Evolutionary conservation across 2,329 filamentous ascomycete species (phyloP).

Genomic region (Pseudogymnoascus sp.): DNA sequence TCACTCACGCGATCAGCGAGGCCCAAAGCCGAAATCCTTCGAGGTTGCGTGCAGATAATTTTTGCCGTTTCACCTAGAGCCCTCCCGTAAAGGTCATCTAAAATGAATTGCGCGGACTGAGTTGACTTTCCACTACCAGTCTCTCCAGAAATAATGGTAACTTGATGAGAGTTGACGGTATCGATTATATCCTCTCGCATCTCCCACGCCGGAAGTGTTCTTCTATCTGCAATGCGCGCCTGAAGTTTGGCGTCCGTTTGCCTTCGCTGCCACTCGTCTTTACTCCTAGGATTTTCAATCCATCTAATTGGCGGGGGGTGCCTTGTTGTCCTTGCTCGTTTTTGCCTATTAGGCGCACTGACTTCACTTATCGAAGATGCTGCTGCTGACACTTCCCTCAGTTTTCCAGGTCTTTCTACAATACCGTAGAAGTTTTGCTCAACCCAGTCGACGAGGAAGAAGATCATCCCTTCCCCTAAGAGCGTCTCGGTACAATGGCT

Average conservation of each 20-base stretch:
- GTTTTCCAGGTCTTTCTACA: conserved; percentile 71
- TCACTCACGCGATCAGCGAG: conserved; percentile 91
- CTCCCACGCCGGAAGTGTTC: conserved; percentile 78
- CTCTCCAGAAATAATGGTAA: conserved; percentile 94
- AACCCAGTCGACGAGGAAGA: conserved; percentile 83
- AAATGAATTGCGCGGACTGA: conserved; percentile 89
- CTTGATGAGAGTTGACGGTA: conserved; percentile 68
- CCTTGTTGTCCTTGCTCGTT: conserved; percentile 30
- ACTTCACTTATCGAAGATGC: conserved; percentile 55
- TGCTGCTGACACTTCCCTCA: conserved; percentile 76
- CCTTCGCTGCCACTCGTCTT: conserved; percentile 59
- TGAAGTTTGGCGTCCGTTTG: conserved; percentile 58
- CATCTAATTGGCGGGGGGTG: conserved; percentile 55
- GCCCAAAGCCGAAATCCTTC: conserved; percentile 87
- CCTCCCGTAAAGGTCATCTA: conserved; percentile 78
- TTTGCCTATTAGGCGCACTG: conserved; percentile 17
- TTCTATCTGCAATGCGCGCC: conserved; percentile 65
- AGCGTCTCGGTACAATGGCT: conserved; percentile 55
- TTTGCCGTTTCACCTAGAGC: conserved; percentile 70
- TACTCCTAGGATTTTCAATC: conserved; percentile 50
- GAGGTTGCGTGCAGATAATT: conserved; percentile 91
- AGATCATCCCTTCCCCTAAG: conserved; percentile 81
- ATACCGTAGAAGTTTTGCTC: conserved; percentile 77
- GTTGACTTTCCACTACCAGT: conserved; percentile 96
- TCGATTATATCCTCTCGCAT: conserved; percentile 67